Conservation (phyloP, 495 filamentous ascomycete genomes). For the Trichoderma parareesei region DNA sequence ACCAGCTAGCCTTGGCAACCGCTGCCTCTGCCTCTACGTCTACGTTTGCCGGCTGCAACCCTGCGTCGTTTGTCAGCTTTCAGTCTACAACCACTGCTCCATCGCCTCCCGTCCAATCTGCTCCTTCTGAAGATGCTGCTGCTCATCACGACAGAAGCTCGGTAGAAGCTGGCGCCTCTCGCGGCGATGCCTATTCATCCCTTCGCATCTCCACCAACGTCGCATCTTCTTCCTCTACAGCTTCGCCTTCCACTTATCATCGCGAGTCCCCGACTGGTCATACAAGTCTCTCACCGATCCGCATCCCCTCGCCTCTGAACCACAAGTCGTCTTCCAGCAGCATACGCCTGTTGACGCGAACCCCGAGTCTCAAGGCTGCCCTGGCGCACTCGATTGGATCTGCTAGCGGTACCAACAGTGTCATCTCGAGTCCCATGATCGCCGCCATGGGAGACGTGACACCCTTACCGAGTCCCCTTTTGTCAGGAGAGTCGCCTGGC, state of each 20-base stretch:
- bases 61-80: not conserved
- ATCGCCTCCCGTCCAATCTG: not conserved
- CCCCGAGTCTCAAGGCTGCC: constrained; percentile 38
- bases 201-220: constrained; percentile 32
- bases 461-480: constrained; percentile 81
- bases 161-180: not conserved
- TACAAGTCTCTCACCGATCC: constrained; percentile 2
- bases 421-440: constrained; percentile 53
- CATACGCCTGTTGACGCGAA: constrained; percentile 35
- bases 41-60: not conserved
- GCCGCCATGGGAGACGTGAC: constrained; percentile 85
- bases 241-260: constrained; percentile 17
- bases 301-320: constrained; percentile 17
- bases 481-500: constrained; percentile 62
- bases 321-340: constrained; percentile 34
- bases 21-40: not conserved
- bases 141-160: not conserved
- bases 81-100: constrained; percentile 1
- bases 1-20: not conserved
- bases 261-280: not conserved
- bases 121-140: not conserved
- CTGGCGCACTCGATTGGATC: constrained; percentile 23
- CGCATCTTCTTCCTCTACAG: not conserved
- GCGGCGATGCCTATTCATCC: not conserved
- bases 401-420: constrained; percentile 34